Conservation (phyloP, 2,329 filamentous ascomycete species). For the Exophiala sp. region DNA sequence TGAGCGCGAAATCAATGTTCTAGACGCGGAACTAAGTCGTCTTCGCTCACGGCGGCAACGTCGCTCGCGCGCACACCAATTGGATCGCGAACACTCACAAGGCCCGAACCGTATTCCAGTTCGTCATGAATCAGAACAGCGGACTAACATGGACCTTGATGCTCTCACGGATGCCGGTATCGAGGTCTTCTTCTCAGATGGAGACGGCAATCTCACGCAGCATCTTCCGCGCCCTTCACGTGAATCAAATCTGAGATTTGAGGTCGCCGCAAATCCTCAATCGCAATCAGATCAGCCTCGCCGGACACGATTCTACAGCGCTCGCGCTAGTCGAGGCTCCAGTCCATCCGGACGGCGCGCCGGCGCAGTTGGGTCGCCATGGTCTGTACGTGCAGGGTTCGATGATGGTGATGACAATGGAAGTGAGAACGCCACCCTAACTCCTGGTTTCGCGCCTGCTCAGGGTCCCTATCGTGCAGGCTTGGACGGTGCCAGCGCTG, state of each 20-base stretch:
- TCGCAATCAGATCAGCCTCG: slow-evolving; percentile 13
- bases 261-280: slow-evolving; percentile 22
- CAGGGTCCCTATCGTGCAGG: slow-evolving; percentile 19
- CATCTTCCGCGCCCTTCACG: slow-evolving; percentile 36
- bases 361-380: not conserved
- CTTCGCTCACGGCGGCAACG: slow-evolving; percentile 15
- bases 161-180: slow-evolving; percentile 5
- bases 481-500: not conserved
- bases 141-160: slow-evolving; percentile 7
- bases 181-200: slow-evolving; percentile 3
- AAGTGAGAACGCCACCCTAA: slow-evolving; percentile 22
- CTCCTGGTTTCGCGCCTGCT: slow-evolving; percentile 46
- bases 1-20: slow-evolving; percentile 9
- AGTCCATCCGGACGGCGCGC: slow-evolving; percentile 4
- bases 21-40: slow-evolving; percentile 21
- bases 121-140: not conserved
- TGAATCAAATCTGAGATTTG: slow-evolving; percentile 34
- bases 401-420: slow-evolving; percentile 13
- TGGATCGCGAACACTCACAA: slow-evolving; percentile 6
- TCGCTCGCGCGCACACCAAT: slow-evolving; percentile 5
- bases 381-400: not conserved
- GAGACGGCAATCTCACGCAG: slow-evolving; percentile 21
- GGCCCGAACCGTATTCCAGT: not conserved
- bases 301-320: slow-evolving; percentile 1
- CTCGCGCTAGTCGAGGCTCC: not conserved